Percentiles rank a stretch among this genome's conserved stretches.
phyloP scores from a whole-genome alignment of 768 basidiomycete genomes.

The Hirschioporus abietinus region DNA sequence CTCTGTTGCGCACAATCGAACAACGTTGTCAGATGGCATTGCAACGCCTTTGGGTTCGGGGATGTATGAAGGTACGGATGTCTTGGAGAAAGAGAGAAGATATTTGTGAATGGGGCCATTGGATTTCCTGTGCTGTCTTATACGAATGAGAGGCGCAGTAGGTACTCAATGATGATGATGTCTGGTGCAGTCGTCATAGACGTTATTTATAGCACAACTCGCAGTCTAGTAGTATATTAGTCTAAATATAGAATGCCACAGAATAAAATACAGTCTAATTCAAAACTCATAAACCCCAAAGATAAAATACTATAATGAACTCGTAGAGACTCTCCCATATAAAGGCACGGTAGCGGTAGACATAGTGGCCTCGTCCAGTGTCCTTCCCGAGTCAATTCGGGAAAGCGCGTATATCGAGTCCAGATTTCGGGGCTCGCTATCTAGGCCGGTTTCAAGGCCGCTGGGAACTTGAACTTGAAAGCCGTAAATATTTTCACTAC shows the following conservation, averaged over 20 bases:
- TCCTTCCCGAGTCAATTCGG: neutral
- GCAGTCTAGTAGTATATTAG: neutral
- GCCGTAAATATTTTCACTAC: neutral
- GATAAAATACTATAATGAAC: neutral
- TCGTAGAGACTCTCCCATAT: neutral
- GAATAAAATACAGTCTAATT: neutral
- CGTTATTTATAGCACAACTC: neutral
- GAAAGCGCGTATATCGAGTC: neutral
- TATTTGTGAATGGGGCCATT: neutral
- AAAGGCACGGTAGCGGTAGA: neutral
- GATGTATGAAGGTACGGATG: neutral
- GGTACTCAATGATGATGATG: neutral
- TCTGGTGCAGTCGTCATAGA: neutral
- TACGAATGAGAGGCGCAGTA: neutral
- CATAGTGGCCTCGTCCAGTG: neutral
- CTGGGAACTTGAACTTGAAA: no score
- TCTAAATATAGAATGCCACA: neutral
- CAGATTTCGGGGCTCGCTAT: no score
- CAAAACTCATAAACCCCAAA: no score
- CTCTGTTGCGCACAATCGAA: slow-evolving; percentile 25
- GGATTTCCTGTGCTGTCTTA: neutral
- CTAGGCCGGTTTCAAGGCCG: no score
- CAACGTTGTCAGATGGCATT: slow-evolving; percentile 26
- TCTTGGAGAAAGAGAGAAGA: neutral
- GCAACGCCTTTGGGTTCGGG: neutral